A percentile compares a stretch with the other conserved stretches of the same genome.
These are phyloP conservation scores for Porodaedalea pini DNA, from an alignment of 1,284 basidiomycete species.

Conservation along the genomic window DNA sequence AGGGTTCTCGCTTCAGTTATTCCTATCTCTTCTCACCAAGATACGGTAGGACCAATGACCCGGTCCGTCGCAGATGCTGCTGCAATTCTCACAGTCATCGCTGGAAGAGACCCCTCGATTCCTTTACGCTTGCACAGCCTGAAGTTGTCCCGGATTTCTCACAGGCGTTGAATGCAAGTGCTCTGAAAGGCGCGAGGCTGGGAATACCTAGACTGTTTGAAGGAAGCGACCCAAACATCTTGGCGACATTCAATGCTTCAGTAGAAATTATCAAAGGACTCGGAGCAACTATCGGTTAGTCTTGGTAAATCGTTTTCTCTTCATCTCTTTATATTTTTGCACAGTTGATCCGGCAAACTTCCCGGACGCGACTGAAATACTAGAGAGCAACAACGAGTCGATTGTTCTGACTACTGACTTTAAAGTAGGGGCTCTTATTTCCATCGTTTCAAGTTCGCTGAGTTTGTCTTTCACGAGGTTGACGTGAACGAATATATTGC, in stretches of 20 bases:
- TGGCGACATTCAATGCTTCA: constrained; percentile 36
- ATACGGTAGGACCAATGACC: constrained; percentile 60
- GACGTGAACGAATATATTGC: constrained; percentile 35
- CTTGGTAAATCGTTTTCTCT: too few species aligned
- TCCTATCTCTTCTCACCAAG: constrained; percentile 59
- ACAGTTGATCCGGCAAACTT: constrained; percentile 40
- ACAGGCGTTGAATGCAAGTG: constrained; percentile 34
- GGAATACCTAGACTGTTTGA: constrained; percentile 37
- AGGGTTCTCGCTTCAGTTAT: constrained; percentile 38
- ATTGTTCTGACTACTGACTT: constrained; percentile 40
- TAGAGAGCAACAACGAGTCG: constrained; percentile 30
- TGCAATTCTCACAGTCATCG: constrained; percentile 54
- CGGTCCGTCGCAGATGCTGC: constrained; percentile 59
- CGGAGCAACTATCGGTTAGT: constrained; percentile 36
- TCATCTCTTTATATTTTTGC: too few species aligned
- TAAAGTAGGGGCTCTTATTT: constrained; percentile 32
- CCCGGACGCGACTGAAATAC: constrained; percentile 34
- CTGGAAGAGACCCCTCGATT: constrained; percentile 41
- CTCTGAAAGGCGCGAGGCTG: constrained; percentile 38
- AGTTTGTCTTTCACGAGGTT: too few species aligned
- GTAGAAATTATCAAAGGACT: constrained; percentile 36
- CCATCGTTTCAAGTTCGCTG: too few species aligned
- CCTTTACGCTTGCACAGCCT: constrained; percentile 41
- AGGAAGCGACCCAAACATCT: constrained; percentile 24
- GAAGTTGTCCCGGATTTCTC: constrained; percentile 36